A percentile compares a stretch with the other conserved stretches of the same genome.
phyloP scores from a whole-genome alignment of 768 basidiomycete genomes.

The Neoboletus brunneissimus region DNA sequence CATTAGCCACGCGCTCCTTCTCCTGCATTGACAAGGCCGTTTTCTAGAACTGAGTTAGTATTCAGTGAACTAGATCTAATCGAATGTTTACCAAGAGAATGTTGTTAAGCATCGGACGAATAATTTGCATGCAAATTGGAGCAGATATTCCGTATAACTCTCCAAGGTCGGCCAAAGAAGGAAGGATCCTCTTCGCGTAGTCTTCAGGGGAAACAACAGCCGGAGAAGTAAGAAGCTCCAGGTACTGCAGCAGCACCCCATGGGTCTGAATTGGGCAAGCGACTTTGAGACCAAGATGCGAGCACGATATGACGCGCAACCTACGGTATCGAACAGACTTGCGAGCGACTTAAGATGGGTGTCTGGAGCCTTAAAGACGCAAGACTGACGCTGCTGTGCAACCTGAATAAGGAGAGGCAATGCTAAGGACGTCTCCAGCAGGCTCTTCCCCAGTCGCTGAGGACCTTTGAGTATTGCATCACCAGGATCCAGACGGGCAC shows the following conservation, averaged over 20 bases:
- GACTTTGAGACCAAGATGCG: constrained; percentile 19
- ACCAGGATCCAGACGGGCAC: constrained; percentile 65
- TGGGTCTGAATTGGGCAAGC: constrained; percentile 61
- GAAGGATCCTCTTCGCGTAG: constrained; percentile 72
- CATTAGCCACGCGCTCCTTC: constrained; percentile 63
- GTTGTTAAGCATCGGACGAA: constrained; percentile 74
- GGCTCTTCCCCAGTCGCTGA: constrained; percentile 58
- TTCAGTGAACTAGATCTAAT: not conserved
- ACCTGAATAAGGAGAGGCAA: constrained; percentile 88
- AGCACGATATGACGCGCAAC: constrained; percentile 33
- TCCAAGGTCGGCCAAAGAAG: constrained; percentile 70
- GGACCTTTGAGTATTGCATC: constrained; percentile 66
- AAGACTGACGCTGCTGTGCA: constrained; percentile 86
- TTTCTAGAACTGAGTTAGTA: constrained; percentile 37
- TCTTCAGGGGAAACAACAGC: constrained; percentile 64
- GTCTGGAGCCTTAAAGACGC: constrained; percentile 70
- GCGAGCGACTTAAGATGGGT: constrained; percentile 84
- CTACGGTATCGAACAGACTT: constrained; percentile 83
- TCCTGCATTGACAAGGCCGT: constrained; percentile 64
- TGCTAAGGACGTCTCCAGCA: constrained; percentile 73
- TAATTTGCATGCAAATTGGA: constrained; percentile 91
- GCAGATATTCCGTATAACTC: constrained; percentile 76
- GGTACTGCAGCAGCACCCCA: constrained; percentile 87
- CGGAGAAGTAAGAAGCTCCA: constrained; percentile 81
- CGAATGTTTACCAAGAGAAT: constrained; percentile 51